Base-by-base conservation (phyloP, 2,329 filamentous ascomycete species). In the Fusarium zealandicum region DNA sequence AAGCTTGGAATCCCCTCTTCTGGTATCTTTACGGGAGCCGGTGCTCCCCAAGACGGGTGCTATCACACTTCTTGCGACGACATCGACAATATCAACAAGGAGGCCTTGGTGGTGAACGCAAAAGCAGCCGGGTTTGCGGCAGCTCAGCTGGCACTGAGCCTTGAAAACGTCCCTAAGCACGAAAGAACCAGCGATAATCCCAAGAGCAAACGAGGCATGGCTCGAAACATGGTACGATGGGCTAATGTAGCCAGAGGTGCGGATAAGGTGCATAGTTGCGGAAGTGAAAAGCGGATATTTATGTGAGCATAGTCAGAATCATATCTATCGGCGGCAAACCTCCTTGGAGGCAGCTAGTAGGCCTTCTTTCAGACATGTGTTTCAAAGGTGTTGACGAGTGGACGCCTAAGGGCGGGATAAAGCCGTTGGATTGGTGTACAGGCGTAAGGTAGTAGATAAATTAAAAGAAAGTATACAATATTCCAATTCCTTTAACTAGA, bases 101-200 rank as follows among this genome's bases (percentile, higher is more conserved):
- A 74, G 6, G 72, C 74, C 4, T 33, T 74, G 9, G 70, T 69
- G 1, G 51, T 69, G 25, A 77, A 73, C 51, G 52, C 73, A 44
- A 74, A 71, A 58, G 73, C 75, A 16, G 84, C 85, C 36, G 83
- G 79, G 1, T 73, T 77, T 55, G 76, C 76, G 1, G 76, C 80
- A n/a, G 82, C 80, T 12, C 52, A 64, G 33, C 68, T 76, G 14
- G 71, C 73, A n/a, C 61, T 70, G 27, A 69, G 63, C 48, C 45
- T 74, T 13, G 66, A 70, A 0, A 68, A 64, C 3, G 61, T 75
- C 1, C 72, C 73, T 1, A 20, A 7, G 5, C 57, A 60, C 17
- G 51, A 52, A 3, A 57, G 12, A 3, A 47, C 45, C 11, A 57
- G 22, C 14, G 10, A 9, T 1, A 60, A 60, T 8, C 56, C 33